These are phyloP conservation scores for Dryadomyces quercus-mongolicae DNA, from an alignment of 2,329 filamentous ascomycete species.

Conservation along the genomic window DNA sequence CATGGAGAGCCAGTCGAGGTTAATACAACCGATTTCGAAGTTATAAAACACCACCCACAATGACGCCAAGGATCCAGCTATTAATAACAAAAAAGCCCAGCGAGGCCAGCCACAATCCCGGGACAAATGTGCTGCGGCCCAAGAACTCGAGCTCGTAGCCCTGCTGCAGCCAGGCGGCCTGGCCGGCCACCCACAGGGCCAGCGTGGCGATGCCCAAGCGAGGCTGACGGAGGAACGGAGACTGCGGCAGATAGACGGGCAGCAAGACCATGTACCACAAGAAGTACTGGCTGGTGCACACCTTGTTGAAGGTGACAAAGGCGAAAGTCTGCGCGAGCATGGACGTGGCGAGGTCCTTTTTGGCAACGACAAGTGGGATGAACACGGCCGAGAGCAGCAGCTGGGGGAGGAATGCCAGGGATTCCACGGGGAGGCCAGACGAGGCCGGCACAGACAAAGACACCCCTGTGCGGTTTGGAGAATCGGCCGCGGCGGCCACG, in stretches of 20 bases:
- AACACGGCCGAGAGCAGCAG: conserved; percentile 65
- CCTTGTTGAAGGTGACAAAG: conserved; percentile 97
- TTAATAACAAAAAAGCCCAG: conserved; percentile 76
- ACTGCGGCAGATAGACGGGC: conserved; percentile 77
- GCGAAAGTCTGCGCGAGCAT: conserved; percentile 95
- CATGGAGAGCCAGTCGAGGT: neutral
- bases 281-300: conserved; percentile 99
- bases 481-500: conserved; percentile 23
- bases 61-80: conserved; percentile 72
- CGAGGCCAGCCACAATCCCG: conserved; percentile 67
- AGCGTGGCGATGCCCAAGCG: conserved; percentile 53
- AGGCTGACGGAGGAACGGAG: conserved; percentile 53
- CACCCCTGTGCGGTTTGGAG: conserved; percentile 11
- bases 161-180: conserved; percentile 66
- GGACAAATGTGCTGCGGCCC: conserved; percentile 71
- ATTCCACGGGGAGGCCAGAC: conserved; percentile 45
- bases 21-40: too few species aligned
- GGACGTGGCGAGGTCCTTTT: conserved; percentile 66
- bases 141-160: conserved; percentile 69
- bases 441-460: conserved; percentile 4
- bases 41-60: conserved; percentile 51
- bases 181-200: conserved; percentile 60
- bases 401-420: conserved; percentile 81
- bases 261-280: conserved; percentile 95
- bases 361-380: conserved; percentile 59